Evolutionary conservation across 2,329 filamentous ascomycete species (phyloP), one percentile per base, ranked within the genome.

Genomic region (Colletotrichum eleusines): DNA sequence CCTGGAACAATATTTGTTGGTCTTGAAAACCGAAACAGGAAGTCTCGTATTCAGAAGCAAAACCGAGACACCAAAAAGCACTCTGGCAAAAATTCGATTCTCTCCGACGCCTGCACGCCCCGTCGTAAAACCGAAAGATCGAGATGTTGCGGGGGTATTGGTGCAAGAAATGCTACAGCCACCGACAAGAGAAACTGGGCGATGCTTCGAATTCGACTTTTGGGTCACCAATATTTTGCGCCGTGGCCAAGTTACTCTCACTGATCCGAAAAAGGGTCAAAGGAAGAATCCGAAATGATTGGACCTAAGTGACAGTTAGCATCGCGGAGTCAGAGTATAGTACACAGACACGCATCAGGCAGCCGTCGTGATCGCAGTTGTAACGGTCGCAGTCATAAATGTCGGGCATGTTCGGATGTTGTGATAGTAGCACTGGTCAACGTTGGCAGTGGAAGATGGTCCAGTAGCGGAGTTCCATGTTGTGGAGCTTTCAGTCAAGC

Each of bases 71-170:
- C 77, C 77, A 76, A 79, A 80, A 79, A 76, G 75, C 76, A 78
- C 78, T 77, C 64, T 78, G 60, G 78, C 77, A 77, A 77, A 78
- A 78, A 74, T 76, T 78, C 77, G 78, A 75, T 74, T 80, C 75
- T 80, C 75, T 76, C 46, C 77, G 78, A 83, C 80, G 79, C 81
- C 80, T 76, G 79, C 80, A 82, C 81, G 80, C 81, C 80, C 75
- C 76, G 76, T 76, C 54, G 73, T 75, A 67, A 54, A 61, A 68
- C 74, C 76, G 59, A 66, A 64, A 73, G 53, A 60, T 70, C 31
- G 66, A 73, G 53, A 63, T 68, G 53, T 54, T 55, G 63, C 58
- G 54, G 66, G n/a, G 63, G 50, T 71, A 67, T 65, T 71, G 63
- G 72, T 71, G 71, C 63, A 67, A 53, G 54, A 71, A 71, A 71